Evolutionary conservation across 2,329 filamentous ascomycete genomes (phyloP).

Genomic region (Colletotrichum sp.): DNA sequence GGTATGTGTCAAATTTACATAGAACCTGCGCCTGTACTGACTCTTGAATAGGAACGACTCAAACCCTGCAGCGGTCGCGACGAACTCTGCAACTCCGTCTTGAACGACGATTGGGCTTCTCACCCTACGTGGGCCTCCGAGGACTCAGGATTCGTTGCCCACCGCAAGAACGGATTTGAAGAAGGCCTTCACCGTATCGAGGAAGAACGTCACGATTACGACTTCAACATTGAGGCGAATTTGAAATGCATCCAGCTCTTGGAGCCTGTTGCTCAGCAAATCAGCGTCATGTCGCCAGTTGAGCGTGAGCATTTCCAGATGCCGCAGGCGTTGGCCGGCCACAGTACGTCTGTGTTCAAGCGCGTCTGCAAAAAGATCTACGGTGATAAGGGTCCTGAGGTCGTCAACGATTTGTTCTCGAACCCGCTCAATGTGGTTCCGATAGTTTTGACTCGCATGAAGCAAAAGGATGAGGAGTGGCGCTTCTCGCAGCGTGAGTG

Average conservation of each 20-base stretch:
- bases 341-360: conserved; percentile 96
- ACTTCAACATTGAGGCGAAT: conserved; percentile 97
- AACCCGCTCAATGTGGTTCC: conserved; percentile 88
- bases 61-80: conserved; percentile 94
- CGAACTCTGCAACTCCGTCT: conserved; percentile 88
- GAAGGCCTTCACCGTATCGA: conserved; percentile 95
- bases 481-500: conserved; percentile 95
- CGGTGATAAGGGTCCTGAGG: conserved; percentile 82
- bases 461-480: conserved; percentile 98
- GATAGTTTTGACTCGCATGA: conserved; percentile 84
- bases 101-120: conserved; percentile 98
- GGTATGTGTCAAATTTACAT: conserved; percentile 40
- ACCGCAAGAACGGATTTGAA: conserved; percentile 95
- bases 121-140: conserved; percentile 99
- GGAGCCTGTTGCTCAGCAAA: conserved; percentile 90
- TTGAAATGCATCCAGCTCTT: conserved; percentile 94
- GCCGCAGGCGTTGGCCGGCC: conserved; percentile 83
- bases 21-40: neutral
- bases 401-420: conserved; percentile 85
- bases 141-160: conserved; percentile 95
- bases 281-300: conserved; percentile 76
- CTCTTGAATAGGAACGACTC: conserved; percentile 68
- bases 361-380: conserved; percentile 98
- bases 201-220: conserved; percentile 97
- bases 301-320: conserved; percentile 81